phyloP scores from a whole-genome alignment of 345 rosid species.

The Acer negundo region DNA sequence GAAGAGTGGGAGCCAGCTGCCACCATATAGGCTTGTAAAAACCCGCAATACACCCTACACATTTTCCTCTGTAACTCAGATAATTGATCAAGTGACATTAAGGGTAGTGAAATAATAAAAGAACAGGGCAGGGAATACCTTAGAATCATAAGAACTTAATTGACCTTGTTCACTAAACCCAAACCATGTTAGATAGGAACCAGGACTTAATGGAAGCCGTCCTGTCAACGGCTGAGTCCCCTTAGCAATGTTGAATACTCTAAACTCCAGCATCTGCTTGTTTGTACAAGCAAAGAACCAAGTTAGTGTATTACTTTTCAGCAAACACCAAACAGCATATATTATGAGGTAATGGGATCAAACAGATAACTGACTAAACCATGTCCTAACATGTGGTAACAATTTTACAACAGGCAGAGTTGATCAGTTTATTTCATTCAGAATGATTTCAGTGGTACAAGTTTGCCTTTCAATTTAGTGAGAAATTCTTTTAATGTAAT shows the following conservation, averaged over 20 bases:
- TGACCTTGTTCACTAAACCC: conserved; percentile 94
- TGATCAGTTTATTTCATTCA: neutral
- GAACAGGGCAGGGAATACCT: conserved; percentile 46
- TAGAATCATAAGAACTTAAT: conserved; percentile 80
- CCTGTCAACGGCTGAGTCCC: conserved; percentile 62
- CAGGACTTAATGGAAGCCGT: conserved; percentile 79
- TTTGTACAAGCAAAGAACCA: conserved; percentile 18
- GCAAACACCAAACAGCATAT: conserved; percentile 9
- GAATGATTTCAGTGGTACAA: neutral
- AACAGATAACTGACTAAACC: neutral
- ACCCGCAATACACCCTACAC: conserved; percentile 78
- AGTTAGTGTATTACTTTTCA: neutral
- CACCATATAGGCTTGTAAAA: conserved; percentile 74
- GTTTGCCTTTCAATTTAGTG: neutral
- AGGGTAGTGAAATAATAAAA: conserved; percentile 7
- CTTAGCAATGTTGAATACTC: conserved; percentile 59
- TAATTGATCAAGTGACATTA: conserved; percentile 10
- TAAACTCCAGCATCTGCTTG: conserved; percentile 75
- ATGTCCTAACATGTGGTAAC: neutral
- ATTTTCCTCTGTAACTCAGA: conserved; percentile 21
- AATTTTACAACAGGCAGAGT: neutral
- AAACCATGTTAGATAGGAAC: conserved; percentile 77
- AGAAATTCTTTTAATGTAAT: neutral
- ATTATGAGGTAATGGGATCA: conserved; percentile 1
- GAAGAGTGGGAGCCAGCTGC: conserved; percentile 94